Conservation (phyloP, 2,329 filamentous ascomycete species). For the Thielaviopsis ethacetica region DNA sequence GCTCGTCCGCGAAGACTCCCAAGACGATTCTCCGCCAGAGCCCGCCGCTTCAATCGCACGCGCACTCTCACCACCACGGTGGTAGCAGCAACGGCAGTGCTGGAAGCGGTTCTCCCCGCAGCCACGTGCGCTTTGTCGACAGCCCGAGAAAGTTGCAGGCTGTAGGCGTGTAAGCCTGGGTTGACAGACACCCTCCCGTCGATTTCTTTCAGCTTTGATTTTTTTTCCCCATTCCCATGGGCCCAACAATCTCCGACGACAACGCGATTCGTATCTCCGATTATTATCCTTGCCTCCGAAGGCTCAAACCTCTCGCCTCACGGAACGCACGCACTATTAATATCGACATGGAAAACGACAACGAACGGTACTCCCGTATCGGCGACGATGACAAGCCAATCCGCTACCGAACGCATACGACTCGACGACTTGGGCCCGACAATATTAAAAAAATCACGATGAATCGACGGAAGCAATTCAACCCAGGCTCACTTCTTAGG, state of each 20-base stretch:
- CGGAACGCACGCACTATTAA: background rate
- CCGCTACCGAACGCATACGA: background rate
- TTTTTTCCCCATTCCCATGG: background rate
- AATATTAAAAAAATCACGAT: background rate
- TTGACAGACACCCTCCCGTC: slow-evolving; percentile 1
- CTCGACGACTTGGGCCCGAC: background rate
- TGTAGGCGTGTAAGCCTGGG: slow-evolving; percentile 11
- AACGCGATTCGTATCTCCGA: background rate
- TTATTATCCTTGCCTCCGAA: background rate
- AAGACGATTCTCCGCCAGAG: slow-evolving; percentile 12
- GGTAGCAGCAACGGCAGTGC: background rate
- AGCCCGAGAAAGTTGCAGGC: slow-evolving; percentile 9
- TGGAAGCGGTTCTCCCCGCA: slow-evolving; percentile 10
- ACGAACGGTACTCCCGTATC: background rate
- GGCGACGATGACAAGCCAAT: background rate
- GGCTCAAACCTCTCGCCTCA: slow-evolving; percentile 6
- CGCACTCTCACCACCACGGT: background rate
- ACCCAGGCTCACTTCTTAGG: slow-evolving; percentile 4
- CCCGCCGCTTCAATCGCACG: slow-evolving; percentile 7
- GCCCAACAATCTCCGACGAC: background rate
- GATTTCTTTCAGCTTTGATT: background rate
- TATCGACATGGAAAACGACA: background rate
- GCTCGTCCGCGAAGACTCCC: slow-evolving; percentile 11
- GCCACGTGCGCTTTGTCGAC: slow-evolving; percentile 12
- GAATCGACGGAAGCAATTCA: slow-evolving; percentile 1